Base-by-base conservation (phyloP, 345 rosid species). In the Salix suchowensis region DNA sequence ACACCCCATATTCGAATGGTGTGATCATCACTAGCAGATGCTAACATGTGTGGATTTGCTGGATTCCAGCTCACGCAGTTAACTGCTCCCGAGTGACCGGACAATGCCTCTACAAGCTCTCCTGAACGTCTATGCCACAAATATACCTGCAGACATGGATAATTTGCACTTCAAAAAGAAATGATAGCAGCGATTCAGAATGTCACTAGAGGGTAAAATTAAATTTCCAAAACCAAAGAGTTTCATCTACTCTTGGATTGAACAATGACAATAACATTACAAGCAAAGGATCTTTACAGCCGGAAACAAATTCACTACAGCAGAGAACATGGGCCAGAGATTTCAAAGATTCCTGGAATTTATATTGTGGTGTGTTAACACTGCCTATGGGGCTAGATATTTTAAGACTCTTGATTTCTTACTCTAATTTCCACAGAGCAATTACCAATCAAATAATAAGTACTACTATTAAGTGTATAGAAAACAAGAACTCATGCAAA, bases 11-110 rank as follows among this genome's bases (percentile, higher is more conserved):
- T 88, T 81, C 95, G 85, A 72, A 91, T 85, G 40, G 95, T 88
- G 32, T 84, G 84, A 48, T 91, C 95, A 72, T 91, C 93, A 66
- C 95, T 89, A 32, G 87, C 92, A 37, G 95, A 89, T 21, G 95
- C 95, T 72, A 91, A 46, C 93, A 91, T 91, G 70, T 91, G 89
- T 21, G 81, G 89, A 75, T 91, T 89, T 4, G 80, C 80, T 0
- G 93, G 93, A 67, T 84, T 91, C 92, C 95, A 91, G 91, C 89
- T 89, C 79, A 89, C 95, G 70, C 95, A 85, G 76, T 91, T 91
- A 0, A 89, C 88, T 24, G 91, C 84, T 42, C 95, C 93, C 11
- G 95, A 87, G 79, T 91, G 95, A 3, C 95, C 95, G 4, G 91
- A 88, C 71, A 91, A 52, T 39, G 82, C 79, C 37, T 26, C 4